Percentiles rank a stretch among this genome's conserved stretches.
Conservation (phyloP, 345 rosid species). For the Rubroshorea leprosula region DNA sequence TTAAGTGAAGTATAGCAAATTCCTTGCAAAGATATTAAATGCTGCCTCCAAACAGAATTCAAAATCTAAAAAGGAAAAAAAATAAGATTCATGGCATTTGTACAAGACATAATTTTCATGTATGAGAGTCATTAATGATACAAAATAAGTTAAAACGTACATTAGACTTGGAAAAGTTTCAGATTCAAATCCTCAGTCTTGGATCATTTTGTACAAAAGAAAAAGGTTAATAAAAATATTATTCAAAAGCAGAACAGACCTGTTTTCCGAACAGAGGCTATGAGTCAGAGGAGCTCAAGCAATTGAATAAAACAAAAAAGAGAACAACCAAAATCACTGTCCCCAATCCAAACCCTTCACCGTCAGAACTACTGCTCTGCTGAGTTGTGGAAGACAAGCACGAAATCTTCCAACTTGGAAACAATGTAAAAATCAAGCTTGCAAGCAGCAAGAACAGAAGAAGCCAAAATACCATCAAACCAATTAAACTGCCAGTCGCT, state of each 20-base stretch:
- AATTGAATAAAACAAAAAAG: conserved; percentile 27
- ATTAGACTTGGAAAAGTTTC: too few species aligned
- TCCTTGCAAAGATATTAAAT: too few species aligned
- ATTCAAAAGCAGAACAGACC: conserved; percentile 11
- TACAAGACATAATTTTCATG: too few species aligned
- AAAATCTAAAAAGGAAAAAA: too few species aligned
- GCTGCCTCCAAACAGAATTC: too few species aligned
- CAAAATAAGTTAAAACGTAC: too few species aligned
- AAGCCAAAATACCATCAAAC: conserved; percentile 10
- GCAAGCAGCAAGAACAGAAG: conserved; percentile 19
- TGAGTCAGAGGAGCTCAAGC: background rate
- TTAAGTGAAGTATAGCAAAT: too few species aligned
- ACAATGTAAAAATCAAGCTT: conserved; percentile 16
- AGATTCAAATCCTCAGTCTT: too few species aligned
- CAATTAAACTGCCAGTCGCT: background rate
- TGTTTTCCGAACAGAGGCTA: background rate
- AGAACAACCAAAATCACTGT: conserved; percentile 31
- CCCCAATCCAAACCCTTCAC: conserved; percentile 34
- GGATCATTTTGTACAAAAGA: background rate
- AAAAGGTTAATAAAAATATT: conserved; percentile 17
- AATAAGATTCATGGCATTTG: too few species aligned
- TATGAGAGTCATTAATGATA: too few species aligned
- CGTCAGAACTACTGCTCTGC: conserved; percentile 14
- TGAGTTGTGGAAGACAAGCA: background rate
- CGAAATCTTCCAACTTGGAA: conserved; percentile 5